phyloP scores from a whole-genome alignment of 352 stramenopile genomes.

The Nothophytophthora sp. region DNA sequence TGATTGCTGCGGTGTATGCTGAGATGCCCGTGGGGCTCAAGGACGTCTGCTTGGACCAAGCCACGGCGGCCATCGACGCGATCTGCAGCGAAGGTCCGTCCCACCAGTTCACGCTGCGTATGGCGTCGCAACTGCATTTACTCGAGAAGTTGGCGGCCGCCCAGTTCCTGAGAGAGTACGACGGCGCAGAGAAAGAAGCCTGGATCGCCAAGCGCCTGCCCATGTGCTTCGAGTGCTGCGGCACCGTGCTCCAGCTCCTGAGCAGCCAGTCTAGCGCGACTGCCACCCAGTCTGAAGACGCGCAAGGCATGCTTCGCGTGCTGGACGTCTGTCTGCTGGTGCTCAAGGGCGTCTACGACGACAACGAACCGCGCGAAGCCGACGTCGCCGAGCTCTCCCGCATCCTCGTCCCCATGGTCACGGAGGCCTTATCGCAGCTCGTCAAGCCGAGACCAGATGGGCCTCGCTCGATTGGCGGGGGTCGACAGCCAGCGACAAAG shows the following conservation, averaged over 20 bases:
- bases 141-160: conserved; percentile 41
- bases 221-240: conserved; percentile 69
- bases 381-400: conserved; percentile 33
- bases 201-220: conserved; percentile 64
- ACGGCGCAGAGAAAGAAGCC: conserved; percentile 44
- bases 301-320: conserved; percentile 49
- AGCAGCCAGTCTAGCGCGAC: conserved; percentile 9
- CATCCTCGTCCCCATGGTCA: conserved; percentile 58
- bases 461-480: background rate
- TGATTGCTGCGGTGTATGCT: conserved; percentile 51
- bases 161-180: conserved; percentile 47
- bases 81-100: conserved; percentile 57
- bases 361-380: conserved; percentile 36
- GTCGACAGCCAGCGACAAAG: background rate
- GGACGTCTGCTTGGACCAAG: conserved; percentile 42
- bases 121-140: conserved; percentile 45
- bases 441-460: conserved; percentile 14
- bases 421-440: conserved; percentile 54
- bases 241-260: conserved; percentile 60
- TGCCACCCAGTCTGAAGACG: conserved; percentile 10
- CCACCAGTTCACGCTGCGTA: conserved; percentile 39
- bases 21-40: conserved; percentile 40
- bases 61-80: conserved; percentile 41
- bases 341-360: conserved; percentile 53
- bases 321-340: conserved; percentile 64